Evolutionary conservation across 176 grass and related monocot genomes (phyloP).

Genomic region (Pontederia crassipes): DNA sequence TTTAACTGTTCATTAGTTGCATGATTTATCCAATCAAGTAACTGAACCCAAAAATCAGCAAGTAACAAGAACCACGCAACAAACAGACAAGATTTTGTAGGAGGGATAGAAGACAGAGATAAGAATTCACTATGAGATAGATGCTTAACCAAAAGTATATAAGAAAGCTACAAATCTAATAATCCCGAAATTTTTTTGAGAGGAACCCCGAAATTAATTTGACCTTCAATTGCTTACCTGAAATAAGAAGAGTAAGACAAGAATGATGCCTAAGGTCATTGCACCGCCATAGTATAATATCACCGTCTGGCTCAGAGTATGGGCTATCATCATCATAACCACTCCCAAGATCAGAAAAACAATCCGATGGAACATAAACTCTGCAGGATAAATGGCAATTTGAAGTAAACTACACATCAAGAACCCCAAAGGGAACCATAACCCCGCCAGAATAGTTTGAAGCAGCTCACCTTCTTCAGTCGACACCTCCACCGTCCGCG

Average conservation of each 20-base stretch:
- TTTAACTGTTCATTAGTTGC: too few relatives aligned
- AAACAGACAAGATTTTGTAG: too few relatives aligned
- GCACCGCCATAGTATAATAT: slow-evolving; percentile 95
- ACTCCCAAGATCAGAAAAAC: slow-evolving; percentile 77
- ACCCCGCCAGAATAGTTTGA: background rate
- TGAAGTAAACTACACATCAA: background rate
- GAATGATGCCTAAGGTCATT: slow-evolving; percentile 78
- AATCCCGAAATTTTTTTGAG: background rate
- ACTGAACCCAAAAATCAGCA: too few relatives aligned
- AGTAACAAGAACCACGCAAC: too few relatives aligned
- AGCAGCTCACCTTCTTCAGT: slow-evolving; percentile 57
- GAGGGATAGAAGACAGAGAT: too few relatives aligned
- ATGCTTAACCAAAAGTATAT: too few relatives aligned
- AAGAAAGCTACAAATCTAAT: too few relatives aligned
- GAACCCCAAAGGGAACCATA: background rate
- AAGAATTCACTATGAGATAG: too few relatives aligned
- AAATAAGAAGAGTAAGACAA: slow-evolving; percentile 79
- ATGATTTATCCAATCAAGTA: too few relatives aligned
- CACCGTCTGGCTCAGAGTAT: slow-evolving; percentile 51
- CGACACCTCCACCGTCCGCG: slow-evolving; percentile 41
- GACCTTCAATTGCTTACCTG: slow-evolving; percentile 43
- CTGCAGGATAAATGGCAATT: slow-evolving; percentile 21
- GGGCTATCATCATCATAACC: slow-evolving; percentile 57
- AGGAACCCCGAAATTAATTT: background rate
- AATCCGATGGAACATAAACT: slow-evolving; percentile 57